Percentiles rank a stretch among this genome's conserved stretches.
These are phyloP conservation scores for Heterobasidion irregulare DNA, from an alignment of 1,284 basidiomycete species.

Conservation along the genomic window DNA sequence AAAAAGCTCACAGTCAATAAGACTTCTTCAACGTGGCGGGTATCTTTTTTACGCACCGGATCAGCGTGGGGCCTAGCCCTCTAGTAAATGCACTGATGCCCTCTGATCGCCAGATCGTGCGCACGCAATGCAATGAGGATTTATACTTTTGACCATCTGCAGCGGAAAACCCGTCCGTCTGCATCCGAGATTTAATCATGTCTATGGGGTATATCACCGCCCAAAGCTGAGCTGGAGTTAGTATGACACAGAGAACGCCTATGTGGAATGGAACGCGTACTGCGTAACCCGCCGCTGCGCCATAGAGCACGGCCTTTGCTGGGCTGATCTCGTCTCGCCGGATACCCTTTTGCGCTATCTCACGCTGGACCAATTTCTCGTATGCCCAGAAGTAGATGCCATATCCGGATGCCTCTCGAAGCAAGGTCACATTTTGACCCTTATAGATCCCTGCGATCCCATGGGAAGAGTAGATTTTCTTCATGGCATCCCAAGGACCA, in stretches of 20 bases:
- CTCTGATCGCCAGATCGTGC: slow-evolving; percentile 75
- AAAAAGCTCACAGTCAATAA: slow-evolving; percentile 5
- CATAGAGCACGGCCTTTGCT: slow-evolving; percentile 73
- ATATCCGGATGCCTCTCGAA: slow-evolving; percentile 82
- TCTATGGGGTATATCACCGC: slow-evolving; percentile 87
- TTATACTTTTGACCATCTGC: slow-evolving; percentile 74
- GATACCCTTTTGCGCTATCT: slow-evolving; percentile 66
- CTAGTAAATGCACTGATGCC: slow-evolving; percentile 84
- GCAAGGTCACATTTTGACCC: slow-evolving; percentile 86
- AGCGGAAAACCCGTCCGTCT: slow-evolving; percentile 83
- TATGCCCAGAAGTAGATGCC: slow-evolving; percentile 91
- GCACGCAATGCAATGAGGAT: slow-evolving; percentile 76
- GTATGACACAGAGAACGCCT: neutral
- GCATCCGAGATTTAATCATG: slow-evolving; percentile 92
- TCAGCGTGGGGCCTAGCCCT: slow-evolving; percentile 85
- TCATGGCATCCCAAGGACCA: slow-evolving; percentile 84
- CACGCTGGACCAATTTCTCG: slow-evolving; percentile 85
- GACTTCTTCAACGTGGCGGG: slow-evolving; percentile 8
- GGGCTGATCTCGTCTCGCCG: slow-evolving; percentile 72
- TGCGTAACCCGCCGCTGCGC: slow-evolving; percentile 80
- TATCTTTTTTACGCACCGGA: slow-evolving; percentile 49
- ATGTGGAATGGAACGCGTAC: slow-evolving; percentile 35
- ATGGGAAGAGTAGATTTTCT: slow-evolving; percentile 66
- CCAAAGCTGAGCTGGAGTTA: slow-evolving; percentile 49
- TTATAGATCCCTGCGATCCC: slow-evolving; percentile 88